phyloP scores from a whole-genome alignment of 352 stramenopile genomes.

The Paralagenidium karlingii region DNA sequence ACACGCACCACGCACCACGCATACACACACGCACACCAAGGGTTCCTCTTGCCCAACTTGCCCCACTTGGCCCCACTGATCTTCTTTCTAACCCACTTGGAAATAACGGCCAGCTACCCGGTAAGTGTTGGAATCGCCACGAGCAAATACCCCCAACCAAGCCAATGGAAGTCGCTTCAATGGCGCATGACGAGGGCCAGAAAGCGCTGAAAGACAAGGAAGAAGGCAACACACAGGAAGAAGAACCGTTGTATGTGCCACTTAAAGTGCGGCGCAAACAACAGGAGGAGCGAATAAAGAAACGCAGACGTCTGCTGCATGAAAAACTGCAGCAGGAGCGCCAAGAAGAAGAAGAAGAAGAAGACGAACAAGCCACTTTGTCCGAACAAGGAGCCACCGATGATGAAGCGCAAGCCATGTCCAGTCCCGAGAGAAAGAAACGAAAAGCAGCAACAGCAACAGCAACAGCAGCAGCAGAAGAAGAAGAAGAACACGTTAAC shows the following conservation, averaged over 20 bases:
- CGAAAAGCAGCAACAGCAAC: neutral
- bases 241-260: slow-evolving; percentile 61
- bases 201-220: neutral
- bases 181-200: no score
- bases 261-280: slow-evolving; percentile 59
- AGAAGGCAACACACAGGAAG: slow-evolving; percentile 1
- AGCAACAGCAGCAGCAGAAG: slow-evolving; percentile 1
- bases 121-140: neutral
- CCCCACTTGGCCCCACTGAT: neutral
- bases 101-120: neutral
- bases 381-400: no score
- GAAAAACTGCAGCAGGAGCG: slow-evolving; percentile 35
- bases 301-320: slow-evolving; percentile 31
- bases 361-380: slow-evolving; percentile 4
- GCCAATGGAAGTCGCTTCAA: no score
- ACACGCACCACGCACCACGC: neutral
- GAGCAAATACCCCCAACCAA: neutral
- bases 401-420: no score
- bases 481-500: slow-evolving; percentile 1
- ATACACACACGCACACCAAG: neutral
- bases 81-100: neutral
- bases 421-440: slow-evolving; percentile 1
- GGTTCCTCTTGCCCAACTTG: neutral
- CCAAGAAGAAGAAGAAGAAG: slow-evolving; percentile 15
- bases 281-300: slow-evolving; percentile 48